phyloP scores from a whole-genome alignment of 495 filamentous ascomycete genomes.

The Lepidopterella palustris region DNA sequence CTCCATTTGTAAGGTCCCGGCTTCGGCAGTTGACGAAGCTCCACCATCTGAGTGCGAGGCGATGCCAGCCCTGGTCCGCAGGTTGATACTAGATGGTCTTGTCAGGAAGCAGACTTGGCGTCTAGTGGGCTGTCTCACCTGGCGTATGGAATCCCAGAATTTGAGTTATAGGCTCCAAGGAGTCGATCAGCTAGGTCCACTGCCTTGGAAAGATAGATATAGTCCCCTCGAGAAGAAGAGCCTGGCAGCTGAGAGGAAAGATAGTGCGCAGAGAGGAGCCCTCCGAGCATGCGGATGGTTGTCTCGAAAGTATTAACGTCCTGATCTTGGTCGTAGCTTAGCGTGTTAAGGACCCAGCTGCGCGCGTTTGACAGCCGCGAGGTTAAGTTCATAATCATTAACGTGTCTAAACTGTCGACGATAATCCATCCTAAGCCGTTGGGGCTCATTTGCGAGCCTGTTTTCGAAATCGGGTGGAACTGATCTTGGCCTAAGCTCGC shows the following conservation, averaged over 20 bases:
- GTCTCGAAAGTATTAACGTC: constrained; percentile 96
- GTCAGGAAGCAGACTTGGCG: too few species aligned
- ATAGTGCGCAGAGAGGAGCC: constrained; percentile 87
- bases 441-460: constrained; percentile 66
- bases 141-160: constrained; percentile 79
- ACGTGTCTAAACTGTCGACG: constrained; percentile 83
- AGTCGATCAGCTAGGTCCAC: constrained; percentile 81
- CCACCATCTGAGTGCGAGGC: constrained; percentile 72
- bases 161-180: constrained; percentile 74
- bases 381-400: constrained; percentile 97
- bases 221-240: constrained; percentile 61
- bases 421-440: constrained; percentile 92
- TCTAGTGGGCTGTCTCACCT: too few species aligned
- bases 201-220: constrained; percentile 83
- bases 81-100: constrained; percentile 85
- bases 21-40: constrained; percentile 84
- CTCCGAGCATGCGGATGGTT: constrained; percentile 92
- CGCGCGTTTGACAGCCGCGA: constrained; percentile 72
- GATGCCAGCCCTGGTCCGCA: constrained; percentile 66
- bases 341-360: constrained; percentile 70
- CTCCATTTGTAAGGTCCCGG: constrained; percentile 83
- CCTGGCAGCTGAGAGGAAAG: constrained; percentile 51
- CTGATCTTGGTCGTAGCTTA: constrained; percentile 81
- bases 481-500: constrained; percentile 61
- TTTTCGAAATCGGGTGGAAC: constrained; percentile 73